phyloP scores from a whole-genome alignment of 345 rosid genomes.

The Combretum micranthum region DNA sequence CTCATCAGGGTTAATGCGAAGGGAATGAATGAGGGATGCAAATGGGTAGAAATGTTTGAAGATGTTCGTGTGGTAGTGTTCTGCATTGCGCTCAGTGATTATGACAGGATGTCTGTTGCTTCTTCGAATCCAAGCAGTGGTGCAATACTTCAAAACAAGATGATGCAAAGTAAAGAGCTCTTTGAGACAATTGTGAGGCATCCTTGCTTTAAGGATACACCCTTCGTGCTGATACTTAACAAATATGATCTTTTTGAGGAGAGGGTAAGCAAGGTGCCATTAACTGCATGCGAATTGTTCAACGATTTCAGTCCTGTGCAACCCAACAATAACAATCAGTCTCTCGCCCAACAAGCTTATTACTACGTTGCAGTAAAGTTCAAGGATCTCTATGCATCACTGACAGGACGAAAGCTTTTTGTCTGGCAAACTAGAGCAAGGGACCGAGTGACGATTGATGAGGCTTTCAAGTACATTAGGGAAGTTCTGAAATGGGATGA shows the following conservation, averaged over 20 bases:
- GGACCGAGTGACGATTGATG: conserved; percentile 63
- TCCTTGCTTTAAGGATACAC: conserved; percentile 83
- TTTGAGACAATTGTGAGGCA: conserved; percentile 73
- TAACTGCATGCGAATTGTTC: conserved; percentile 82
- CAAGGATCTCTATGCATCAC: conserved; percentile 73
- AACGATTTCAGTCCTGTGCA: conserved; percentile 70
- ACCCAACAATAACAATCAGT: conserved; percentile 54
- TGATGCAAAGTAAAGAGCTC: conserved; percentile 84
- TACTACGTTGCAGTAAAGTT: conserved; percentile 91
- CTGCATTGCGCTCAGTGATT: conserved; percentile 84
- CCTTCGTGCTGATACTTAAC: conserved; percentile 76
- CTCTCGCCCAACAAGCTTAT: conserved; percentile 89
- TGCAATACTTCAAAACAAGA: conserved; percentile 60
- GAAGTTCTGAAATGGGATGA: conserved; percentile 98
- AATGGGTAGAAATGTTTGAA: conserved; percentile 99
- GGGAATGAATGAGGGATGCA: conserved; percentile 94
- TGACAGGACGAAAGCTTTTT: conserved; percentile 75
- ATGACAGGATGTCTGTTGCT: conserved; percentile 57
- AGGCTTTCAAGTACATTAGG: conserved; percentile 82
- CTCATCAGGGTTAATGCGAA: conserved; percentile 86
- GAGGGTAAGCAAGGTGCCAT: conserved; percentile 56
- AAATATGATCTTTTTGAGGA: conserved; percentile 93
- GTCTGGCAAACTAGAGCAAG: conserved; percentile 89
- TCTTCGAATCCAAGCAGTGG: conserved; percentile 45
- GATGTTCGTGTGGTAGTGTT: conserved; percentile 77